These are phyloP conservation scores for Zygoascus meyerae DNA, from an alignment of 1,139 yeast species.

Conservation along the genomic window DNA sequence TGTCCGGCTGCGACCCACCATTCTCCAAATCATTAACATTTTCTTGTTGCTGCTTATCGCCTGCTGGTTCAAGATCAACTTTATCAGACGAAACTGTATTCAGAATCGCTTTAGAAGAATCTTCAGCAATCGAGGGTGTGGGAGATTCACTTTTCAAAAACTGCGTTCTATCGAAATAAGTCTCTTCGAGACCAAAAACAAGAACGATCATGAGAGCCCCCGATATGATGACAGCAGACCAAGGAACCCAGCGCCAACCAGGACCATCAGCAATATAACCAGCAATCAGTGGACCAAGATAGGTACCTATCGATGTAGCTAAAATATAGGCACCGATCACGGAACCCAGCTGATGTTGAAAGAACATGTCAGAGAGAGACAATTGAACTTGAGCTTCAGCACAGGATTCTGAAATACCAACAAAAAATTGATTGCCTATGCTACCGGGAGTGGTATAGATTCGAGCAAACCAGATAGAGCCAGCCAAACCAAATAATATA, in stretches of 20 bases:
- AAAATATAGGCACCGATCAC: constrained; percentile 70
- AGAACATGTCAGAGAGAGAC: constrained; percentile 68
- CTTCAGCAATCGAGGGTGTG: constrained; percentile 2
- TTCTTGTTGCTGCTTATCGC: background rate
- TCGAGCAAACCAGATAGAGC: constrained; percentile 72
- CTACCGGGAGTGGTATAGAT: constrained; percentile 57
- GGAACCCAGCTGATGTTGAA: constrained; percentile 73
- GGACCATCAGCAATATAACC: constrained; percentile 58
- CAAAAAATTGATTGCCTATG: constrained; percentile 77
- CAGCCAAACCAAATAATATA: constrained; percentile 54
- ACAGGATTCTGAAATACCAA: constrained; percentile 81
- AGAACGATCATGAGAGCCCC: constrained; percentile 55
- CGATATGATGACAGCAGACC: constrained; percentile 68
- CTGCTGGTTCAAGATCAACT: background rate
- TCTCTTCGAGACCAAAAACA: constrained; percentile 63
- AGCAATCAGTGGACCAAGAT: constrained; percentile 74
- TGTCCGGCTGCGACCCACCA: constrained; percentile 32
- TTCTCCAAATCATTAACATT: background rate
- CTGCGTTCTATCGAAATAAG: constrained; percentile 57
- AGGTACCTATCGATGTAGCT: constrained; percentile 77
- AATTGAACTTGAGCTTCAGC: constrained; percentile 90
- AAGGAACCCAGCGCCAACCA: constrained; percentile 80
- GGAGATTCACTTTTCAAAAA: constrained; percentile 10
- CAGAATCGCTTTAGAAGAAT: background rate
- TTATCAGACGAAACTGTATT: constrained; percentile 3